phyloP scores from a whole-genome alignment of 2,329 filamentous ascomycete genomes.

The Fusarium vanettenii region DNA sequence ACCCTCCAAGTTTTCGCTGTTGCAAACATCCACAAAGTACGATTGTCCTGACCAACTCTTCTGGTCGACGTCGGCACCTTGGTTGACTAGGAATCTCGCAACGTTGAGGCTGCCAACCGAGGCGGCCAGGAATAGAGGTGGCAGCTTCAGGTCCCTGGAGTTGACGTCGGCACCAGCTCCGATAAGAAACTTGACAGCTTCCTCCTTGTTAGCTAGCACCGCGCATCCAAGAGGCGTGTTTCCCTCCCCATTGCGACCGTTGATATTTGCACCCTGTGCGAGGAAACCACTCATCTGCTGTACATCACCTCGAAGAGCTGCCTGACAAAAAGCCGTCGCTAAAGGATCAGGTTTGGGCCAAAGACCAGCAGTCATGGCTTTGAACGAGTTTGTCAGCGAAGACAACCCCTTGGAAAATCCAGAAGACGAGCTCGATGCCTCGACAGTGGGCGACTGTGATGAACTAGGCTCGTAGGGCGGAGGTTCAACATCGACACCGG shows the following conservation, averaged over 20 bases:
- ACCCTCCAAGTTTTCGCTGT: slow-evolving; percentile 40
- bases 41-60: slow-evolving; percentile 44
- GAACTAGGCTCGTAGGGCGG: slow-evolving; percentile 42
- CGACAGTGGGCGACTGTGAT: slow-evolving; percentile 5
- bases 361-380: slow-evolving; percentile 49
- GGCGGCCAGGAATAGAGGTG: slow-evolving; percentile 50
- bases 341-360: slow-evolving; percentile 51
- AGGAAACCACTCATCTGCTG: slow-evolving; percentile 49
- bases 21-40: slow-evolving; percentile 47
- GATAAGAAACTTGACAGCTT: slow-evolving; percentile 49
- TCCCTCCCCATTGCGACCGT: slow-evolving; percentile 51
- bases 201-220: slow-evolving; percentile 46
- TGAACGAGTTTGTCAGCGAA: slow-evolving; percentile 49
- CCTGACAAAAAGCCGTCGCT: slow-evolving; percentile 52
- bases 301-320: slow-evolving; percentile 47
- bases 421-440: slow-evolving; percentile 14
- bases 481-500: slow-evolving; percentile 23
- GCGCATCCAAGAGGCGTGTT: slow-evolving; percentile 51
- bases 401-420: slow-evolving; percentile 40
- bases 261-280: slow-evolving; percentile 50
- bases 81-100: slow-evolving; percentile 42
- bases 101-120: slow-evolving; percentile 44
- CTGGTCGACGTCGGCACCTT: slow-evolving; percentile 47
- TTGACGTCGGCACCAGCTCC: slow-evolving; percentile 45
- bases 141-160: slow-evolving; percentile 40